Evolutionary conservation across 768 basidiomycete genomes (phyloP).

Genomic region (Cyclocybe aegerita): DNA sequence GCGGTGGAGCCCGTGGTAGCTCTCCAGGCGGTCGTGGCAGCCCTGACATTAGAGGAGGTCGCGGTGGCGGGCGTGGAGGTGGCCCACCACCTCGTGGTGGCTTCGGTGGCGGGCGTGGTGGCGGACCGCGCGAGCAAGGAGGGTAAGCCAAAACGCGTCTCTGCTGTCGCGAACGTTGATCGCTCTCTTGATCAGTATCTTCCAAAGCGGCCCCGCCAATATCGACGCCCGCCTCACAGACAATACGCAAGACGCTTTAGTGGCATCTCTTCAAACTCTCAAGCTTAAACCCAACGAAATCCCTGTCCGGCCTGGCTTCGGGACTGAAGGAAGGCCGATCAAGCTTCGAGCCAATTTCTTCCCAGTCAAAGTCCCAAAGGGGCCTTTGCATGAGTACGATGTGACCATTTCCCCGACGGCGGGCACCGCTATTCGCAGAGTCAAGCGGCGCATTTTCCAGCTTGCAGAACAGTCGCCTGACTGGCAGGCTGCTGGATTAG

Average conservation of each 20-base stretch:
- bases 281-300: constrained; percentile 38
- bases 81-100: constrained; percentile 23
- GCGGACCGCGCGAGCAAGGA: constrained; percentile 34
- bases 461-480: constrained; percentile 52
- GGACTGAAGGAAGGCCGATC: constrained; percentile 46
- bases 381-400: constrained; percentile 59
- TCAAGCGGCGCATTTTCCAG: constrained; percentile 61
- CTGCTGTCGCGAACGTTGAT: background rate
- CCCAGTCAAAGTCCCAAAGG: constrained; percentile 50
- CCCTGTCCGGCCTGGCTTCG: constrained; percentile 60
- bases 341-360: constrained; percentile 70
- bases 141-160: constrained; percentile 25
- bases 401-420: constrained; percentile 53
- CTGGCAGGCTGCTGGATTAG: constrained; percentile 52
- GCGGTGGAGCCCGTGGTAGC: constrained; percentile 26
- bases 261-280: constrained; percentile 34
- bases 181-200: constrained; percentile 32
- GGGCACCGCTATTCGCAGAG: constrained; percentile 47
- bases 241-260: constrained; percentile 39
- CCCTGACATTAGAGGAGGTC: constrained; percentile 17
- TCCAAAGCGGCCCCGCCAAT: constrained; percentile 32
- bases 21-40: constrained; percentile 25
- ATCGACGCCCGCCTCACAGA: constrained; percentile 44
- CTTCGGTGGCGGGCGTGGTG: constrained; percentile 29
- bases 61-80: constrained; percentile 21